Conservation (phyloP, 2,329 filamentous ascomycete genomes). For the Fusarium sp. region DNA sequence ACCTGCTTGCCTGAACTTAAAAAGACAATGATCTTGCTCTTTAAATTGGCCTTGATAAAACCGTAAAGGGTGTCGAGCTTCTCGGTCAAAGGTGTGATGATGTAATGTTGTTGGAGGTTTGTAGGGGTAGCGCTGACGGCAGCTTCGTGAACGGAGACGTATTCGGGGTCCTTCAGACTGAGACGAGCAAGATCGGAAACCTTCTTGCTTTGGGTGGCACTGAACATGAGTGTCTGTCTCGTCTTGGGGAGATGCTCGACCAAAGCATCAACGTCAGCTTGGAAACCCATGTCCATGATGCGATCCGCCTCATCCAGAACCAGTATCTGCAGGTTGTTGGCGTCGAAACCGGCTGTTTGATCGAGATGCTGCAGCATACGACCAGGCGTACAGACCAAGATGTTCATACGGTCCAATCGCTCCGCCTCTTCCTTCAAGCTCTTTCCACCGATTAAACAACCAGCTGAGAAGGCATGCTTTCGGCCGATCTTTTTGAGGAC, state of each 20-base stretch:
- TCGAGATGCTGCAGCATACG: slow-evolving; percentile 96
- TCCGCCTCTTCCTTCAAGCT: slow-evolving; percentile 88
- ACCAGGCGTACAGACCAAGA: slow-evolving; percentile 93
- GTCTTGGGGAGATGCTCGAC: slow-evolving; percentile 88
- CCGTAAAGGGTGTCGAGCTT: slow-evolving; percentile 94
- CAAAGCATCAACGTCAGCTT: slow-evolving; percentile 89
- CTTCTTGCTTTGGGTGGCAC: slow-evolving; percentile 93
- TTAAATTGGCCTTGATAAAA: slow-evolving; percentile 90
- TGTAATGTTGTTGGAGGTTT: slow-evolving; percentile 90
- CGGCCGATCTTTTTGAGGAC: slow-evolving; percentile 90
- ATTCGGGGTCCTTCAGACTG: slow-evolving; percentile 90
- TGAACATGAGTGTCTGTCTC: slow-evolving; percentile 93
- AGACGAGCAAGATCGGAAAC: slow-evolving; percentile 91
- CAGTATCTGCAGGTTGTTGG: slow-evolving; percentile 90
- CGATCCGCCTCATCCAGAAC: slow-evolving; percentile 96
- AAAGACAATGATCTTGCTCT: slow-evolving; percentile 95
- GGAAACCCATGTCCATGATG: slow-evolving; percentile 98
- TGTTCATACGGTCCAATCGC: slow-evolving; percentile 91
- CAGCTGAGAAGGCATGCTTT: slow-evolving; percentile 90
- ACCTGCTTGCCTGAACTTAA: slow-evolving; percentile 96
- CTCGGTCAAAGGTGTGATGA: slow-evolving; percentile 83
- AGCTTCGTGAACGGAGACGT: slow-evolving; percentile 91
- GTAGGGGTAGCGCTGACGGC: slow-evolving; percentile 83
- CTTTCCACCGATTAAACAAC: slow-evolving; percentile 93
- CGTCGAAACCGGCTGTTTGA: slow-evolving; percentile 89